Conservation (phyloP, 371 early-diverging fungal genomes). For the Dichotomocladium elegans region DNA sequence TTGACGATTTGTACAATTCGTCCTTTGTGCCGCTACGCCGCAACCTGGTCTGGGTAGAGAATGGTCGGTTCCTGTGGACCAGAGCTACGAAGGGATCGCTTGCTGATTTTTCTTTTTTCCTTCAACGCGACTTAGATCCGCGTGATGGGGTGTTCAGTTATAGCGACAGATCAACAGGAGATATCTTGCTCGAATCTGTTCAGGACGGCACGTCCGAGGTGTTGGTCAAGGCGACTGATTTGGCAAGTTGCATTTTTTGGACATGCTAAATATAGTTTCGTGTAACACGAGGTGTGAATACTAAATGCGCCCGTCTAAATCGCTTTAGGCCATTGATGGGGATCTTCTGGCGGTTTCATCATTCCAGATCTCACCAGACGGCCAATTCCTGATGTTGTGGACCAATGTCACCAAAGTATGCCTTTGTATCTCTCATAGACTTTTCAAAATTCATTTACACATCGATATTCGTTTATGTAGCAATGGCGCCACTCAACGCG, state of each 20-base stretch:
- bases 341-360: conserved; percentile 25
- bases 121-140: too few species aligned
- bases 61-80: conserved; percentile 31
- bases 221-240: conserved; percentile 23
- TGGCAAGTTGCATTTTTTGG: conserved; percentile 13
- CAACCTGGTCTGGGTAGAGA: conserved; percentile 47
- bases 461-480: conserved; percentile 22
- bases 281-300: neutral
- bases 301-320: too few species aligned
- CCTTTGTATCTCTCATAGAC: too few species aligned
- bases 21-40: conserved; percentile 41
- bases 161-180: conserved; percentile 29
- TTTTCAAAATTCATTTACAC: too few species aligned
- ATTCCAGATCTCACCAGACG: conserved; percentile 71
- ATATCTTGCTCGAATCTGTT: conserved; percentile 43
- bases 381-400: conserved; percentile 70
- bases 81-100: neutral
- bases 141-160: conserved; percentile 51
- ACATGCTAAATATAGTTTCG: neutral
- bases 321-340: conserved; percentile 17
- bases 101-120: neutral
- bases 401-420: conserved; percentile 55
- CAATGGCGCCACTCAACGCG: conserved; percentile 84
- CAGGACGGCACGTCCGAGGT: conserved; percentile 20
- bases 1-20: conserved; percentile 52